Conservation (phyloP, 176 grass and related monocot species). For the Bothriochloa decipiens region DNA sequence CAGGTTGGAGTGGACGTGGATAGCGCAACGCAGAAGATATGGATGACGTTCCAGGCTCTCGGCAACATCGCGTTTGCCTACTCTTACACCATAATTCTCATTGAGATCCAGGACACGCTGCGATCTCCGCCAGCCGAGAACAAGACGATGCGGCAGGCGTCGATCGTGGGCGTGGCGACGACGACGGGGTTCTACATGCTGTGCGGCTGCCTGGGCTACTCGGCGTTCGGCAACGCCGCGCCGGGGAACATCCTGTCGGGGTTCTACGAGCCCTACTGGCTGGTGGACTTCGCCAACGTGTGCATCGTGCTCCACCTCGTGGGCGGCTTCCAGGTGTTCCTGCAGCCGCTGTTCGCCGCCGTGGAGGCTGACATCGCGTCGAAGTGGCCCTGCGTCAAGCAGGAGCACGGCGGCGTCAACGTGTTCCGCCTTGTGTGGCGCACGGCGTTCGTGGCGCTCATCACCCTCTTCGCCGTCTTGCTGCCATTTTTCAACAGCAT, state of each 20-base stretch:
- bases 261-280: slow-evolving; percentile 68
- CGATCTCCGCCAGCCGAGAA: slow-evolving; percentile 66
- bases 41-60: slow-evolving; percentile 74
- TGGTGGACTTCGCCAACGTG: slow-evolving; percentile 60
- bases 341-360: slow-evolving; percentile 58
- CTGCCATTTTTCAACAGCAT: slow-evolving; percentile 81
- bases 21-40: slow-evolving; percentile 58
- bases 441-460: slow-evolving; percentile 49
- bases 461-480: slow-evolving; percentile 50
- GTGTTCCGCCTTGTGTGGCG: slow-evolving; percentile 53
- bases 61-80: slow-evolving; percentile 94
- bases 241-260: slow-evolving; percentile 71
- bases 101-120: slow-evolving; percentile 88
- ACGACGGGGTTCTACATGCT: slow-evolving; percentile 78
- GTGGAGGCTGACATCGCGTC: slow-evolving; percentile 42
- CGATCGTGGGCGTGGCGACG: slow-evolving; percentile 53
- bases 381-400: slow-evolving; percentile 22
- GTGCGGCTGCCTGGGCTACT: slow-evolving; percentile 66
- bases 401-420: slow-evolving; percentile 28
- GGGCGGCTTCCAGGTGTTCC: slow-evolving; percentile 58
- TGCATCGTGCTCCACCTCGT: slow-evolving; percentile 59
- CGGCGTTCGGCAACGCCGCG: slow-evolving; percentile 57
- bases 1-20: slow-evolving; percentile 69
- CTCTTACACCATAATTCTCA: slow-evolving; percentile 78
- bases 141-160: slow-evolving; percentile 74